Percentiles rank a stretch among this genome's conserved stretches.
phyloP scores from a whole-genome alignment of 352 stramenopile genomes.

The Phytopythium sindhum region DNA sequence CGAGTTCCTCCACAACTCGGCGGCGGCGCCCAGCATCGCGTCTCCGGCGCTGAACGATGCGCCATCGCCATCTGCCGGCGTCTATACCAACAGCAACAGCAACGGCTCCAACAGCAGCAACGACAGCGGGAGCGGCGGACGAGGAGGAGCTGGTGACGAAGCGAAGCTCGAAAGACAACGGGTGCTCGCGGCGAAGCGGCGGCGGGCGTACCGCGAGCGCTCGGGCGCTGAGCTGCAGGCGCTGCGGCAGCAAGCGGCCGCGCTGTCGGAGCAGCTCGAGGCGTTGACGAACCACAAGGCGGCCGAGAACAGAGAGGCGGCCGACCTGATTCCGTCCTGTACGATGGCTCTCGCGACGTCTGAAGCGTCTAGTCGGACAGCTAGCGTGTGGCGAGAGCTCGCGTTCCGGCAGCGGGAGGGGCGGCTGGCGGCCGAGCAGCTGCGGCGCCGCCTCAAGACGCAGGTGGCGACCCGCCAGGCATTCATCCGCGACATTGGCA shows the following conservation, averaged over 20 bases:
- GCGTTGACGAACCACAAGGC: not conserved
- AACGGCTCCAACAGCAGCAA: not conserved
- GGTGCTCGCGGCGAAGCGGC: not conserved
- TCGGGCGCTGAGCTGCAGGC: constrained; percentile 2
- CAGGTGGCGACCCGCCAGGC: constrained; percentile 5
- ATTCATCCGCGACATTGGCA: constrained; percentile 4
- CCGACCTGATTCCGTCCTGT: not conserved
- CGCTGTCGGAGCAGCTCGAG: not conserved
- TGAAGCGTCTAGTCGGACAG: not conserved
- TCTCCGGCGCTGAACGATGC: not conserved
- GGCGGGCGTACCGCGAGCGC: constrained; percentile 7
- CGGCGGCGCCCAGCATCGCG: too few species aligned
- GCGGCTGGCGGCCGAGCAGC: constrained; percentile 5
- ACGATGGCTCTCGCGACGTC: not conserved
- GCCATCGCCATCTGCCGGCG: not conserved
- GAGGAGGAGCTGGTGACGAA: not conserved
- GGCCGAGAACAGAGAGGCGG: too few species aligned
- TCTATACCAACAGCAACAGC: not conserved
- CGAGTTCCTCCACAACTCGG: not conserved
- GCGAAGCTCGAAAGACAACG: not conserved
- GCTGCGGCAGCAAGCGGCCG: not conserved
- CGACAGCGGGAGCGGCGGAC: not conserved
- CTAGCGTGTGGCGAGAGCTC: constrained; percentile 1
- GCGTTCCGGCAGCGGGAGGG: constrained; percentile 6
- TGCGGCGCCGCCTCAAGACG: constrained; percentile 3